These are phyloP conservation scores for Wickerhamomyces bisporus DNA, from an alignment of 805 yeast species.

Conservation along the genomic window DNA sequence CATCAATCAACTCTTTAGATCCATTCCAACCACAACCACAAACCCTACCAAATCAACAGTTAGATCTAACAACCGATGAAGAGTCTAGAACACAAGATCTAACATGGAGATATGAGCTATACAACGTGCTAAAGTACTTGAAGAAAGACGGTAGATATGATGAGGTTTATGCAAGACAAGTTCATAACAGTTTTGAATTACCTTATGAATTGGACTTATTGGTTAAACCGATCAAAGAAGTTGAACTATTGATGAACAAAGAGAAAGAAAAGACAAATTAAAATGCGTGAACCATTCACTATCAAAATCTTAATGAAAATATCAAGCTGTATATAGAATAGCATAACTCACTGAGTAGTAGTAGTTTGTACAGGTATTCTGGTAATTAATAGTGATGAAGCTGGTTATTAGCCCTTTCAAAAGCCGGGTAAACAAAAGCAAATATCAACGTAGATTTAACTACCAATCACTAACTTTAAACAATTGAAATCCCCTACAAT, in stretches of 20 bases:
- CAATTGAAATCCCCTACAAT: no score
- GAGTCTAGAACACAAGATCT: neutral
- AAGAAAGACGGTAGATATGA: constrained; percentile 22
- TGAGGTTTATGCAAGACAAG: constrained; percentile 13
- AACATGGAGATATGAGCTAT: neutral
- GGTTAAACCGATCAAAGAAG: no score
- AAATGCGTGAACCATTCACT: no score
- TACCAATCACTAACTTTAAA: neutral
- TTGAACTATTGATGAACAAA: neutral
- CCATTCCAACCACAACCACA: constrained; percentile 11
- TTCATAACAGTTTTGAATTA: neutral
- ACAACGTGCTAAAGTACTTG: neutral
- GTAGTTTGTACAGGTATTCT: no score
- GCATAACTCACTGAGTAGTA: no score
- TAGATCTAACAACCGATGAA: neutral
- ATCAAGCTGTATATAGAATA: no score
- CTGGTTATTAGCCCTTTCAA: no score
- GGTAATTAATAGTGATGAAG: no score
- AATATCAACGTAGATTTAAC: neutral
- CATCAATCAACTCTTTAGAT: constrained; percentile 7
- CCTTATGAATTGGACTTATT: neutral
- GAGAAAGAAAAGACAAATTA: neutral
- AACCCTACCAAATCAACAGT: no score
- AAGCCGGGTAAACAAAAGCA: neutral
- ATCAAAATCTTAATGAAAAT: no score